Percentiles rank a stretch among this genome's conserved stretches.
These are phyloP conservation scores for Fraxinus anomala DNA, from an alignment of 257 asterid genomes.

Conservation along the genomic window DNA sequence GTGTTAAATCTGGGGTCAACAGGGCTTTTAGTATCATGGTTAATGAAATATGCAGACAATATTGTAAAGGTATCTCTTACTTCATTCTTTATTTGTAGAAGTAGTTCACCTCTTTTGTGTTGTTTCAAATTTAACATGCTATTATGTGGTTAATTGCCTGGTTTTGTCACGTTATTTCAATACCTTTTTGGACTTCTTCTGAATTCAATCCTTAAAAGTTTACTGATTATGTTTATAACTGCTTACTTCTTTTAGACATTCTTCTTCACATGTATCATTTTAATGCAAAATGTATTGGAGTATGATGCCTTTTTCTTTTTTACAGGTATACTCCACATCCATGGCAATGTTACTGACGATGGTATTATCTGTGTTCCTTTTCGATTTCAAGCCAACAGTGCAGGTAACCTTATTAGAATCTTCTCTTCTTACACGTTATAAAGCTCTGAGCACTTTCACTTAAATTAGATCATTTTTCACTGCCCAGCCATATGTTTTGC, in stretches of 20 bases:
- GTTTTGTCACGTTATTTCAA: neutral
- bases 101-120: neutral
- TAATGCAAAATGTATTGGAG: slow-evolving; percentile 1
- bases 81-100: neutral
- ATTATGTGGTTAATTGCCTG: neutral
- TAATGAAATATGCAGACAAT: slow-evolving; percentile 98
- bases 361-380: slow-evolving; percentile 77
- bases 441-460: neutral
- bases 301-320: slow-evolving; percentile 19
- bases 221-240: neutral
- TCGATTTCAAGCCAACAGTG: slow-evolving; percentile 82
- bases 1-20: slow-evolving; percentile 93
- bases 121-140: neutral
- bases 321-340: slow-evolving; percentile 90
- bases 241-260: neutral
- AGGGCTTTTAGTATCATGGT: slow-evolving; percentile 93
- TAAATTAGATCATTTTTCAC: neutral
- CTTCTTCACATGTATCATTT: neutral
- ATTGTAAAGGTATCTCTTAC: slow-evolving; percentile 73
- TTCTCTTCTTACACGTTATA: neutral
- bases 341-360: slow-evolving; percentile 97
- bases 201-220: too few relatives aligned
- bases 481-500: neutral
- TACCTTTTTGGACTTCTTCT: too few relatives aligned
- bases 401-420: slow-evolving; percentile 52